Percentiles rank a stretch among this genome's conserved stretches.
Conservation (phyloP, 495 filamentous ascomycete species). For the Cairneyella variabilis region DNA sequence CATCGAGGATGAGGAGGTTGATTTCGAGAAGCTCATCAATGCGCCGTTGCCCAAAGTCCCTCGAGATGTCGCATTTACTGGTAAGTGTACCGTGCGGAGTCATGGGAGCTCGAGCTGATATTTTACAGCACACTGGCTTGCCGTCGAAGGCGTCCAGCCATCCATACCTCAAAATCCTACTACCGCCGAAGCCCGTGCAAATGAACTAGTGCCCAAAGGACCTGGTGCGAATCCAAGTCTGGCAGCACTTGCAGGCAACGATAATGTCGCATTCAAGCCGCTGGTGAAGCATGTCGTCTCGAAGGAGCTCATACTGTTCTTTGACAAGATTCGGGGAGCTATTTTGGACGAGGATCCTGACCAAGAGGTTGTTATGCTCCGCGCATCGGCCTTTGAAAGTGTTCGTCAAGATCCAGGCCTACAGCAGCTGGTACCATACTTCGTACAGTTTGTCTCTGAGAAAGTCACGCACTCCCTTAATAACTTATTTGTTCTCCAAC, state of each 20-base stretch:
- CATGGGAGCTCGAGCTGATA: not conserved
- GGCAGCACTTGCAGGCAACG: conserved; percentile 75
- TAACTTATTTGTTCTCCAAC: conserved; percentile 77
- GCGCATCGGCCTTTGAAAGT: conserved; percentile 77
- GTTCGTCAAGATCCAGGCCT: conserved; percentile 83
- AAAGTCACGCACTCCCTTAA: conserved; percentile 90
- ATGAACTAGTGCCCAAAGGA: conserved; percentile 84
- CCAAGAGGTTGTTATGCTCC: conserved; percentile 59
- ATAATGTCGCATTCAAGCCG: conserved; percentile 79
- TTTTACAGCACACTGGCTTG: conserved; percentile 84
- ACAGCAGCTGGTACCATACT: conserved; percentile 93
- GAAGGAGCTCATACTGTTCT: conserved; percentile 95
- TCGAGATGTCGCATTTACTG: conserved; percentile 85
- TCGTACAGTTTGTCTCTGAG: conserved; percentile 88
- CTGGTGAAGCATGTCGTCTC: conserved; percentile 92
- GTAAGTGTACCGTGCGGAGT: conserved; percentile 42
- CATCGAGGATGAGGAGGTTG: conserved; percentile 96
- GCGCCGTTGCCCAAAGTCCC: conserved; percentile 91
- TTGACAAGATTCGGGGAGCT: conserved; percentile 84
- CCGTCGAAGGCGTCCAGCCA: conserved; percentile 93
- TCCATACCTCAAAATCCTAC: conserved; percentile 95
- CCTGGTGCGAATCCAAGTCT: conserved; percentile 77
- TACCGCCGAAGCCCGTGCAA: conserved; percentile 68
- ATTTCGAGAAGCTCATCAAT: conserved; percentile 98
- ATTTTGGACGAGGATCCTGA: conserved; percentile 81